Evolutionary conservation across 352 stramenopile species (phyloP).

Genomic region (Globisporangium mamillatum): DNA sequence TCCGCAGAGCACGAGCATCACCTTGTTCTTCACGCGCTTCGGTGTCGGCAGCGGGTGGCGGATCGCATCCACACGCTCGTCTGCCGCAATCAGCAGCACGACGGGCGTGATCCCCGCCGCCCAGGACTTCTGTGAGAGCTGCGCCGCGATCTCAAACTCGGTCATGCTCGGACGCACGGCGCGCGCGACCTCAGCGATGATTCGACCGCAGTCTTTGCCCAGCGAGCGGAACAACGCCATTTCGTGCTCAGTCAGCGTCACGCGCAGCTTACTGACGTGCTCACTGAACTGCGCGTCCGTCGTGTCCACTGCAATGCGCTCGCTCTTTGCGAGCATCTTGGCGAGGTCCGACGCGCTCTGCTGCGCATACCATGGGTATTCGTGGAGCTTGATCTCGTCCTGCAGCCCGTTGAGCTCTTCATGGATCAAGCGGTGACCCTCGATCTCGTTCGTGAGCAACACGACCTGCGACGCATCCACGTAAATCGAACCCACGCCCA

Average conservation of each 20-base stretch:
- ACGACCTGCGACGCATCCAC: conserved; percentile 46
- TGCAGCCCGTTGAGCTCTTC: conserved; percentile 64
- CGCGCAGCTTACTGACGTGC: conserved; percentile 33
- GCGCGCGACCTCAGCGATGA: conserved; percentile 54
- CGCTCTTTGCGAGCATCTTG: conserved; percentile 35
- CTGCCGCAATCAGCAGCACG: conserved; percentile 56
- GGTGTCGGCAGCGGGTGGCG: conserved; percentile 67
- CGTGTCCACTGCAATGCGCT: conserved; percentile 37
- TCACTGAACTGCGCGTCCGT: conserved; percentile 25
- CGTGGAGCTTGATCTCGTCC: conserved; percentile 34
- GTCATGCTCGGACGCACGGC: conserved; percentile 37
- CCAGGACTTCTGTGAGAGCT: conserved; percentile 39
- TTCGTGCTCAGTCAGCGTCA: conserved; percentile 53
- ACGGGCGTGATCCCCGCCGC: conserved; percentile 49
- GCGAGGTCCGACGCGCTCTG: conserved; percentile 27
- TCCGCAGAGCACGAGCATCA: conserved; percentile 74
- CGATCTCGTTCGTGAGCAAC: conserved; percentile 71
- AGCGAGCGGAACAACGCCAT: conserved; percentile 50
- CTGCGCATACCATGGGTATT: conserved; percentile 58
- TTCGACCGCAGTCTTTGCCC: conserved; percentile 56
- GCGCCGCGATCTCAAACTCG: conserved; percentile 53
- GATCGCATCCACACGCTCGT: conserved; percentile 65
- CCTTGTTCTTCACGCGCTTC: conserved; percentile 70
- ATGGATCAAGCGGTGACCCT: conserved; percentile 67
- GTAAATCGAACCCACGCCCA: conserved; percentile 60